These are phyloP conservation scores for Dothideomycetidae sp. DNA, from an alignment of 2,329 filamentous ascomycete species.

Conservation along the genomic window DNA sequence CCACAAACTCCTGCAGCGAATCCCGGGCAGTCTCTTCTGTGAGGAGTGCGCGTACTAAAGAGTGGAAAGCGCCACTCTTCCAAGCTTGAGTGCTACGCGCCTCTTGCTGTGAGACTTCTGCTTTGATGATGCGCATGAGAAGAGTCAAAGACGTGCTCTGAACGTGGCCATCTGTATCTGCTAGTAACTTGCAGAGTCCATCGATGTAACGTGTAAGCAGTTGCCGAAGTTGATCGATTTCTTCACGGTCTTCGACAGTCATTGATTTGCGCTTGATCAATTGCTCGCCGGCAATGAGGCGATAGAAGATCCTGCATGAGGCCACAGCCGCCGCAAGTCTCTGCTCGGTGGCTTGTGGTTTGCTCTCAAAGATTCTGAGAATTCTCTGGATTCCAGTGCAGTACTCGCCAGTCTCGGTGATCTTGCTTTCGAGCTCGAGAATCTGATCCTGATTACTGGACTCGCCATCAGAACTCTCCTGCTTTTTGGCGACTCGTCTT, in stretches of 20 bases:
- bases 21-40: conserved; percentile 41
- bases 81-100: conserved; percentile 47
- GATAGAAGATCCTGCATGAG: conserved; percentile 73
- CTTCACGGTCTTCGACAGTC: conserved; percentile 58
- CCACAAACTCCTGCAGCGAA: conserved; percentile 56
- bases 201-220: conserved; percentile 52
- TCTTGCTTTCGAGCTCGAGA: conserved; percentile 61
- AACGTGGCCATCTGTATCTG: conserved; percentile 44
- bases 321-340: conserved; percentile 56
- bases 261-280: conserved; percentile 51
- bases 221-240: conserved; percentile 66
- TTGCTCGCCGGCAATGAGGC: conserved; percentile 59
- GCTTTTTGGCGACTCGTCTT: conserved; percentile 19
- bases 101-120: conserved; percentile 48
- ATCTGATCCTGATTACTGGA: conserved; percentile 50
- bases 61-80: conserved; percentile 45
- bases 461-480: conserved; percentile 21
- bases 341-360: conserved; percentile 37
- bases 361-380: conserved; percentile 42
- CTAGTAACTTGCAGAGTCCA: conserved; percentile 47
- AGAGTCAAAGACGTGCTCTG: conserved; percentile 59
- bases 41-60: conserved; percentile 50
- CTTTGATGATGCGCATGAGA: conserved; percentile 71
- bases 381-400: conserved; percentile 80
- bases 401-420: conserved; percentile 73